Base-by-base conservation (phyloP, 2,329 filamentous ascomycete genomes). In the Coleophoma crateriformis region DNA sequence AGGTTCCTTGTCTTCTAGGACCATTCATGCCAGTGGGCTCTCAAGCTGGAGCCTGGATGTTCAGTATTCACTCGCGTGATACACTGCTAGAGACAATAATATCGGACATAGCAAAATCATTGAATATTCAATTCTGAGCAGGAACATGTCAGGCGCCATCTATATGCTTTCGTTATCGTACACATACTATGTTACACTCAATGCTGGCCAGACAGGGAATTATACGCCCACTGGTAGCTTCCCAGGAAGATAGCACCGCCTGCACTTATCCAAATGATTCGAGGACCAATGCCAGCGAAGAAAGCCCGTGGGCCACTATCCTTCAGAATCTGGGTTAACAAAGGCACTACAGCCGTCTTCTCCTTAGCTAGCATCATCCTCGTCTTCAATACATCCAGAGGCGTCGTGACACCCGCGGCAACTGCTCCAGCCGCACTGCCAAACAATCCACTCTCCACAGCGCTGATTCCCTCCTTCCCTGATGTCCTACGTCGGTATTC, bases 311-410 rank as follows among this genome's bases (percentile, higher is more conserved):
- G 65, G 1, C 88, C 87, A 54, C 82, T 78, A 49, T 84, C 77
- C 45, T 69, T 71, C 62, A 84, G 71, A 50, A 96, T 87, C 17
- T 75, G 71, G 47, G 71, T 73, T 54, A 92, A 72, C 53, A 96
- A 75, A 4, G 68, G 66, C 33, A 71, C 66, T 55, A 82, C 77
- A 12, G 75, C 78, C 65, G 79, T 80, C 59, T 74, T 81, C 73
- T 85, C 81, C 61, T 82, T 78, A 13, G 88, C 86, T 58, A 99
- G 74, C 94, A 99, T 99, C 69, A 97, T 85, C 56, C 94, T 77
- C 56, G 94, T 99, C 81, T 99, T 99, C 58, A 99, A 75, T 54
- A 99, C 94, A 70, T 99, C 94, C 54, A 99, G 71, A 37, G 94
- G 94, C 47, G 94, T 99, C 20, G 94, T 99, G 51, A 92, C 66